Evolutionary conservation across 176 grass and related monocot genomes (phyloP).

Genomic region (Musa troglodytarum): DNA sequence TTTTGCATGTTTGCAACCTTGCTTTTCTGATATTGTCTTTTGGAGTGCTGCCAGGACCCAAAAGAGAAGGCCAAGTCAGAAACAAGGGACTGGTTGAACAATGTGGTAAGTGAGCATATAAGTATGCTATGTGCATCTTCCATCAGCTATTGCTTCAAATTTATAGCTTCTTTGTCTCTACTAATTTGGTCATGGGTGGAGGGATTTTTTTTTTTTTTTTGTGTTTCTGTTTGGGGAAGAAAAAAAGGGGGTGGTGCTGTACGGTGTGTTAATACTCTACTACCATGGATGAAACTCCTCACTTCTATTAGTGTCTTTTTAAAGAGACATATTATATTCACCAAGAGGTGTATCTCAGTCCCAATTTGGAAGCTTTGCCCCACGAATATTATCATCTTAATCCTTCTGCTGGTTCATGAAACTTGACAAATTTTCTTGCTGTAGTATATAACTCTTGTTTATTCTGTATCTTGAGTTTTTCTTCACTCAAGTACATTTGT

Average conservation of each 20-base stretch:
- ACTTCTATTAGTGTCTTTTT: too few relatives aligned
- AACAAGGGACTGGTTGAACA: constrained; percentile 98
- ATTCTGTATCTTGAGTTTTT: constrained; percentile 9
- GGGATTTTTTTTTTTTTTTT: not conserved
- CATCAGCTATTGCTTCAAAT: not conserved
- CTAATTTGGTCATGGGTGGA: too few relatives aligned
- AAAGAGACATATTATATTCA: too few relatives aligned
- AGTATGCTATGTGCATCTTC: not conserved
- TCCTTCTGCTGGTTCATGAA: not conserved
- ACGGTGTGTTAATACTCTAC: too few relatives aligned
- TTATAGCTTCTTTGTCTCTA: not conserved
- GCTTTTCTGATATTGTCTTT: not conserved
- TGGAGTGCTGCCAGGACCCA: constrained; percentile 49
- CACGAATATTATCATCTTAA: too few relatives aligned
- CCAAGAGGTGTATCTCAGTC: too few relatives aligned
- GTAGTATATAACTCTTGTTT: constrained; percentile 6
- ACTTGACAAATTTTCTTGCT: not conserved
- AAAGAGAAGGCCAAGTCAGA: constrained; percentile 96
- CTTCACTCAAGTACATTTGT: not conserved
- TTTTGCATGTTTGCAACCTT: not conserved
- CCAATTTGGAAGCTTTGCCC: too few relatives aligned
- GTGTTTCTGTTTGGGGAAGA: too few relatives aligned
- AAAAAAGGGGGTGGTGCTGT: too few relatives aligned
- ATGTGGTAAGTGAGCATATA: constrained; percentile 55
- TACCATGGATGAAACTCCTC: too few relatives aligned